Evolutionary conservation across 2,329 filamentous ascomycete species (phyloP).

Genomic region (Blumeria hordei): DNA sequence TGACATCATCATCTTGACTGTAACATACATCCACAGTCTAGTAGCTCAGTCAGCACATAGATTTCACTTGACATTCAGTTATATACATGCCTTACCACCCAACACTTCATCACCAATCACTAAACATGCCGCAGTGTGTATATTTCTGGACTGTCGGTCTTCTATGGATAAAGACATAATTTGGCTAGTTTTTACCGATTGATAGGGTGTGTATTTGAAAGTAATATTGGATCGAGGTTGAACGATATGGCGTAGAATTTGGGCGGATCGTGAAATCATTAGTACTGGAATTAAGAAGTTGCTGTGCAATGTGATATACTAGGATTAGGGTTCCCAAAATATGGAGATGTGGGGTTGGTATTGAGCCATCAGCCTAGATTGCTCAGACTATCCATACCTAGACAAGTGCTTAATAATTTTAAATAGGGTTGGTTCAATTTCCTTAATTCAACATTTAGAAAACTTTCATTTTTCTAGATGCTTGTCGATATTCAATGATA

Average conservation of each 20-base stretch:
- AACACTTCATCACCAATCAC: constrained; percentile 96
- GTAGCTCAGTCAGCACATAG: constrained; percentile 2
- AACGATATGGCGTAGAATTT: constrained; percentile 48
- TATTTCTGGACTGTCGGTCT: constrained; percentile 36
- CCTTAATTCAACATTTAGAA: too few relatives aligned
- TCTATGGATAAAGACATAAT: constrained; percentile 25
- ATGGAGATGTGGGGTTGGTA: too few relatives aligned
- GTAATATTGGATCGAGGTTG: constrained; percentile 33
- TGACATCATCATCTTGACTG: neutral
- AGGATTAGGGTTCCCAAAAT: too few relatives aligned
- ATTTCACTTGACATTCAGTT: constrained; percentile 4
- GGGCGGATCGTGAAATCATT: constrained; percentile 59
- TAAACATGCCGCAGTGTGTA: constrained; percentile 74
- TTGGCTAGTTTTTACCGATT: constrained; percentile 5
- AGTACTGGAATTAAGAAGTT: too few relatives aligned
- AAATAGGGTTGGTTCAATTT: too few relatives aligned
- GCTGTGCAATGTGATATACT: too few relatives aligned
- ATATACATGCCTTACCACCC: constrained; percentile 54
- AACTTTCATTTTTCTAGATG: too few relatives aligned
- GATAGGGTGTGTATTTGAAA: constrained; percentile 16
- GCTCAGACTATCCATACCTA: too few relatives aligned
- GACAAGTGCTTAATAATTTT: too few relatives aligned
- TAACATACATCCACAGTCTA: constrained; percentile 17
- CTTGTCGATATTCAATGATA: neutral
- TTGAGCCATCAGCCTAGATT: too few relatives aligned